Conservation (phyloP, 2,329 filamentous ascomycete genomes). For the Fusarium verrucosum region DNA sequence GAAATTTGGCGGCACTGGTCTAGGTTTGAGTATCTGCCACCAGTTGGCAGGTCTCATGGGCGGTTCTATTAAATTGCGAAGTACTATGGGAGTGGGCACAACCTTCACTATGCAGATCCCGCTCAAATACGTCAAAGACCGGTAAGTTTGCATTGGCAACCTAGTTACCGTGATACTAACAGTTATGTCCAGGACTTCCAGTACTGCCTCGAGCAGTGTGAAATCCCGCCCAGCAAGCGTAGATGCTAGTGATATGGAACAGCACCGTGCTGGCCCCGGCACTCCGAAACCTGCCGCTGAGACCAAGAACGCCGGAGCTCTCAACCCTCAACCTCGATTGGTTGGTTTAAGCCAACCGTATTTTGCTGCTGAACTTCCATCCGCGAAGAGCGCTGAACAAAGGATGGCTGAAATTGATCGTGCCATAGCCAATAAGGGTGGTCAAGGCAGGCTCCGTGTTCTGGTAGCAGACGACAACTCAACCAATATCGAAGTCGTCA, state of each 20-base stretch:
- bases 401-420: slow-evolving; percentile 72
- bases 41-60: slow-evolving; percentile 87
- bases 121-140: slow-evolving; percentile 76
- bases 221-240: slow-evolving; percentile 61
- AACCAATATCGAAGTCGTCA: slow-evolving; percentile 67
- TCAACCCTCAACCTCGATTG: slow-evolving; percentile 77
- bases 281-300: slow-evolving; percentile 42
- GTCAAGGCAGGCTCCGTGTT: slow-evolving; percentile 74
- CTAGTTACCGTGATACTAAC: slow-evolving; percentile 14
- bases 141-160: slow-evolving; percentile 42
- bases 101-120: slow-evolving; percentile 87
- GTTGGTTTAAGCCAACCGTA: slow-evolving; percentile 86
- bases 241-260: slow-evolving; percentile 53
- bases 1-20: slow-evolving; percentile 87
- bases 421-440: slow-evolving; percentile 68
- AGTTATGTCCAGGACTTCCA: slow-evolving; percentile 55
- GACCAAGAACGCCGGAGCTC: slow-evolving; percentile 51
- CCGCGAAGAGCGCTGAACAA: slow-evolving; percentile 58
- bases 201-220: slow-evolving; percentile 64
- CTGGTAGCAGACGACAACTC: slow-evolving; percentile 80
- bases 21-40: slow-evolving; percentile 88
- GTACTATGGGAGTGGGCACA: slow-evolving; percentile 77
- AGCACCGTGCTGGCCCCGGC: slow-evolving; percentile 44
- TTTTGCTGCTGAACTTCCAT: slow-evolving; percentile 63
- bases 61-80: slow-evolving; percentile 76